Evolutionary conservation across 1,139 yeast species (phyloP), one percentile per base, ranked within the genome.

Genomic region (Saccharomyces pastorianus): DNA sequence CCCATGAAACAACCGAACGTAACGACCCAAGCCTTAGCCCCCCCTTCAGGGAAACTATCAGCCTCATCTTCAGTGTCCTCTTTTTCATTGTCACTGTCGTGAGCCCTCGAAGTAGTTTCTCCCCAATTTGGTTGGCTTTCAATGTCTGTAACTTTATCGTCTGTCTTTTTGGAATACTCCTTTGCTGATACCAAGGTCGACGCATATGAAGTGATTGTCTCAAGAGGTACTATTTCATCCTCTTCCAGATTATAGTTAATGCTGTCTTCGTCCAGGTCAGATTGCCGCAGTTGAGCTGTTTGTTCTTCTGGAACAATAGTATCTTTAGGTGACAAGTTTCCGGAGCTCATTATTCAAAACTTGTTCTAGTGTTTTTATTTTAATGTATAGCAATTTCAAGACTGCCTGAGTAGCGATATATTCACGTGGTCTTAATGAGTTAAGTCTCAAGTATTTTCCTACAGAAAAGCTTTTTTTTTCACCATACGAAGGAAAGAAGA

Each of bases 1-100:
- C 88, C 88, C 50, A 80, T 62, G 61, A 80, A 80, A 9, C 82
- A 76, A 1, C 86, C 88, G 2, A 80, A 59, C 0, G 82, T 77
- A 0, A 83, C 83, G 11, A 74, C 55, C 71, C 82, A 78, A 0
- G 88, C 87, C 50, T 69, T 67, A 51, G 61, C 57, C 0, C 87
- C 87, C 11, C 88, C 85, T 55, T 82, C 86, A 0, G 83, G 83
- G 57, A 59, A 65, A 25, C 54, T 57, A 6, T 61, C 56, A 5
- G 53, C 60, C n/a, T 20, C 23, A 4, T 60, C 65, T 11, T 62
- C 65, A 11, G 49, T 48, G 29, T 42, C 34, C 46, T 56, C 52
- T n/a, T 59, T 58, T n/a, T 53, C 53, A 4, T 32, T 46, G 5
- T 49, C 52, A n/a, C 50, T 20, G 9, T 47, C 53, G 17, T 52